phyloP scores from a whole-genome alignment of 345 rosid species.

The Kernera saxatilis region DNA sequence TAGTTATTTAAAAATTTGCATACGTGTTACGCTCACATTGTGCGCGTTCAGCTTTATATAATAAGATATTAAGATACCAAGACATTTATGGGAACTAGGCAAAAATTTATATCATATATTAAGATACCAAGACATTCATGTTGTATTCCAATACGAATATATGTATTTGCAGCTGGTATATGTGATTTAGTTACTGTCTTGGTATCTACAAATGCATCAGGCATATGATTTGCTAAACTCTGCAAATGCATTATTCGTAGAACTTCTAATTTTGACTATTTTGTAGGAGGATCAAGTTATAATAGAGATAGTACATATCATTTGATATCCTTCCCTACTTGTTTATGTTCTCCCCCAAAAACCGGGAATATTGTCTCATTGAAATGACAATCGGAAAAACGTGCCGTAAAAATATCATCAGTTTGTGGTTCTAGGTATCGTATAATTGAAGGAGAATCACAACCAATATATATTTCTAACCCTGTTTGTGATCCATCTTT shows the following conservation, averaged over 20 bases:
- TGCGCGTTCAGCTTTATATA: too few species aligned
- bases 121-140: too few species aligned
- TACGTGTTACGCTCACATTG: too few species aligned
- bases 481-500: too few species aligned
- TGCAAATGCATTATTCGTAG: not conserved
- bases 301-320: not conserved
- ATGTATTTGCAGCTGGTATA: not conserved
- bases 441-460: not conserved
- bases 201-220: too few species aligned
- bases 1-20: too few species aligned
- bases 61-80: too few species aligned
- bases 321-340: not conserved
- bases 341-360: not conserved
- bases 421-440: not conserved
- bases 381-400: not conserved
- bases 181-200: not conserved
- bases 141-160: too few species aligned
- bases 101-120: too few species aligned
- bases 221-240: not conserved
- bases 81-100: too few species aligned
- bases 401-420: not conserved
- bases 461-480: not conserved
- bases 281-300: not conserved
- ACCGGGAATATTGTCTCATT: not conserved
- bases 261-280: not conserved